These are phyloP conservation scores for Ruellia speciosa DNA, from an alignment of 305 asterid species.

Conservation along the genomic window DNA sequence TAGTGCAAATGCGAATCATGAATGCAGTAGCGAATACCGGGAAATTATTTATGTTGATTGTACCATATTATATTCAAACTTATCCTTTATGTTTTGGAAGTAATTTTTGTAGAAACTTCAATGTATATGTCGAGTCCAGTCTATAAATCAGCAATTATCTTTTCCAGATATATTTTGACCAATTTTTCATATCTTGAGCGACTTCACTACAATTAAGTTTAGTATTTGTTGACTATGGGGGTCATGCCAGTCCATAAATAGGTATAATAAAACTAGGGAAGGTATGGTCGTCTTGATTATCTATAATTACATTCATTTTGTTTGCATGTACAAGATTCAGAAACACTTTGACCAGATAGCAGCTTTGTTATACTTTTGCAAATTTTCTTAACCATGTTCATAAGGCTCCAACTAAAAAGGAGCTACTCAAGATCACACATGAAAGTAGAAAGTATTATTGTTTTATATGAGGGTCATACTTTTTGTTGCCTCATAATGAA, in stretches of 20 bases:
- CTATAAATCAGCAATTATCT: background rate
- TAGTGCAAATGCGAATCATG: background rate
- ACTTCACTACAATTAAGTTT: background rate
- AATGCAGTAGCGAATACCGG: conserved; percentile 8
- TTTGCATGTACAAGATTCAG: too few species aligned
- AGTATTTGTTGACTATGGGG: background rate
- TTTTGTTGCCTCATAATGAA: background rate
- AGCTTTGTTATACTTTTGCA: too few species aligned
- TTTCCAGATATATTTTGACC: background rate
- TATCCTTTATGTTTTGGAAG: background rate
- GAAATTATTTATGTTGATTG: conserved; percentile 4
- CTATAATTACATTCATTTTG: too few species aligned
- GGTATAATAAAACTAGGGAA: background rate
- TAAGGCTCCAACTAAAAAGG: too few species aligned
- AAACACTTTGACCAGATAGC: too few species aligned
- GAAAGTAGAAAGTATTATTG: background rate
- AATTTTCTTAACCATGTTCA: too few species aligned
- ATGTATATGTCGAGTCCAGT: background rate
- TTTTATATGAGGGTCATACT: background rate
- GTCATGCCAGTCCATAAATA: background rate
- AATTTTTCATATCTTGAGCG: conserved; percentile 1
- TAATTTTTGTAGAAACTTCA: background rate
- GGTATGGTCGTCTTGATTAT: background rate
- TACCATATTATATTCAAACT: background rate
- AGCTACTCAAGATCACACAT: background rate